Base-by-base conservation (phyloP, 2,329 filamentous ascomycete species). In the Malbranchea cinnamomea region DNA sequence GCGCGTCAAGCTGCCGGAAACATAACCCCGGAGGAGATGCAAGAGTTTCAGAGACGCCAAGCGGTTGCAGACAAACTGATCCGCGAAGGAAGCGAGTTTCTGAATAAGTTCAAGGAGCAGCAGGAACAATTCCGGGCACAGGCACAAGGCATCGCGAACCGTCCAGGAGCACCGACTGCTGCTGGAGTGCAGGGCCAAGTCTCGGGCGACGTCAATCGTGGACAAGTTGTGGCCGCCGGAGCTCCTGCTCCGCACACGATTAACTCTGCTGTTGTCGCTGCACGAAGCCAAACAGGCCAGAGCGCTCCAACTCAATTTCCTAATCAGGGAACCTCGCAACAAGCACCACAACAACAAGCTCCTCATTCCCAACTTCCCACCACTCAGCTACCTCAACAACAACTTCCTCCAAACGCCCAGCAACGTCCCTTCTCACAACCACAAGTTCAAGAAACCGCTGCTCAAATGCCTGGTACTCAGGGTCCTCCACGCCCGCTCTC, bases 31-130 rank as follows among this genome's bases (percentile, higher is more conserved):
- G 53, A 61, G 28, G 60, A 63, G 33, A 44, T 56, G 21, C 51
- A 56, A 30, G 53, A 57, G 9, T 55, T 57, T 37, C 55, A 57
- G 32, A 57, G 45, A 29, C 48, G 54, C n/a, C 56, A 57, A 44
- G 4, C 51, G 9, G 42, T 48, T 20, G 53, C 54, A 4, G 53
- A 59, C 31, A 58, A 54, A 33, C 42, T 57, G 6, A 52, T 46
- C 32, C 50, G 52, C 17, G 59, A 63, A 37, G 57, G 57, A n/a
- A 55, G 49, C 25, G 56, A 57, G 8, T 63, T 62, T 35, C 41
- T 63, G 36, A 52, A 46, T 22, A 62, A 62, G 33, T 63, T 63
- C 46, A 59, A 57, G 31, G 55, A 61, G 23, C 60, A 63, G 36
- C 60, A 63, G 37, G 57, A 62, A 31, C 48, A 41, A 23, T 61